Conservation (phyloP, 768 basidiomycete genomes). For the Psilocybe cubensis region DNA sequence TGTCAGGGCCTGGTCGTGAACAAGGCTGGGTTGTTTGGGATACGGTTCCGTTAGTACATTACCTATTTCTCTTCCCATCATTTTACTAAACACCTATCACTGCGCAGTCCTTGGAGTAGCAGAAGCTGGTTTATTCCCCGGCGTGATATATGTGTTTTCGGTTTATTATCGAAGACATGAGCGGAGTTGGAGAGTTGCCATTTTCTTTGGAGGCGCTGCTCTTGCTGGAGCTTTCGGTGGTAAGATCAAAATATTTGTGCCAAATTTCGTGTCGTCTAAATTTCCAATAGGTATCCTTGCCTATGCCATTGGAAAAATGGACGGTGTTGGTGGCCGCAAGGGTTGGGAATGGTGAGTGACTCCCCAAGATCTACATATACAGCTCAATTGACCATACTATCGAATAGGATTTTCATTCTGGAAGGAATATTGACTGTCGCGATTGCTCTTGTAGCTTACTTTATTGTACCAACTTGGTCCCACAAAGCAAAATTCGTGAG, state of each 20-base stretch:
- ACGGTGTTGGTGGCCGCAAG: constrained; percentile 58
- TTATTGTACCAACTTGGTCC: constrained; percentile 62
- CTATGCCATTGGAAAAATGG: constrained; percentile 61
- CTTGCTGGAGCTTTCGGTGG: constrained; percentile 69
- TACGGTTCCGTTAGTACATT: constrained; percentile 51
- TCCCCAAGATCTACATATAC: background rate
- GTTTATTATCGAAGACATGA: constrained; percentile 64
- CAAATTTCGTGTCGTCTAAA: background rate
- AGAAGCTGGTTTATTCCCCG: constrained; percentile 64
- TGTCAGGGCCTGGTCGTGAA: constrained; percentile 59
- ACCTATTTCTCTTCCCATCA: background rate
- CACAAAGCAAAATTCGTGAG: constrained; percentile 59
- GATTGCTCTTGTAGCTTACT: constrained; percentile 52
- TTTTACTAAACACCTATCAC: background rate
- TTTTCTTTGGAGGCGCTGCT: constrained; percentile 66
- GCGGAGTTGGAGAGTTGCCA: constrained; percentile 61
- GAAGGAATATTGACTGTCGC: constrained; percentile 56
- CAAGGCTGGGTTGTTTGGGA: constrained; percentile 55
- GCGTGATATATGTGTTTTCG: constrained; percentile 61
- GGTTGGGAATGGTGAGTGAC: constrained; percentile 60
- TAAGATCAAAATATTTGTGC: constrained; percentile 20
- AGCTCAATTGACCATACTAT: background rate
- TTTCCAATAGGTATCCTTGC: constrained; percentile 52
- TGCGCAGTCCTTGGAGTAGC: constrained; percentile 55
- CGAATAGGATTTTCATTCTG: constrained; percentile 57